Percentiles rank a stretch among this genome's conserved stretches.
These are phyloP conservation scores for Malbranchea zuffiana DNA, from an alignment of 2,329 filamentous ascomycete genomes.

Conservation along the genomic window DNA sequence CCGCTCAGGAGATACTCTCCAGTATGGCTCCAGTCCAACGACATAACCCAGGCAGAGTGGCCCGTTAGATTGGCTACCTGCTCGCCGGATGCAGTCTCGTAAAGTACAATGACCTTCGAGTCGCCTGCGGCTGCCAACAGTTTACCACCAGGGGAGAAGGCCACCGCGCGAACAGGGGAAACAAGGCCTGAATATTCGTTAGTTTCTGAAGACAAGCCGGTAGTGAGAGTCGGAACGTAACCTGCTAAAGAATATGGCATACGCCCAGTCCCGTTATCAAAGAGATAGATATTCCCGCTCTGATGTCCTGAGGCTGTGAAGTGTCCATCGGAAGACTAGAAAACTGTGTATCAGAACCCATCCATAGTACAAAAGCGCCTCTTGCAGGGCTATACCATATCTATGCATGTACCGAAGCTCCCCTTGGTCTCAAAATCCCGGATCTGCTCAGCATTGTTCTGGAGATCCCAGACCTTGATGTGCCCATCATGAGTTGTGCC, in stretches of 20 bases:
- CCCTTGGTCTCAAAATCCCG: conserved; percentile 84
- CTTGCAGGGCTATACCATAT: conserved; percentile 45
- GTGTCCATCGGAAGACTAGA: conserved; percentile 58
- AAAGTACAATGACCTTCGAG: conserved; percentile 75
- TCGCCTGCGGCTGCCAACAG: conserved; percentile 85
- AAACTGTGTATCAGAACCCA: conserved; percentile 2
- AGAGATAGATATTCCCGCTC: conserved; percentile 84
- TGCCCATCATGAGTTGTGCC: conserved; percentile 77
- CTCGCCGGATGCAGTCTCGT: conserved; percentile 85
- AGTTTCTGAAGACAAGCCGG: too few species aligned
- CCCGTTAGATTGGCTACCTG: conserved; percentile 76
- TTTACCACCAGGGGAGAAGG: conserved; percentile 77
- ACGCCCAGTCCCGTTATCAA: conserved; percentile 80
- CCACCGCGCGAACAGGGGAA: conserved; percentile 72
- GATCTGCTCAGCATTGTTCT: conserved; percentile 50
- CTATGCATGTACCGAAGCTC: conserved; percentile 81
- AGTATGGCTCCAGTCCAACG: conserved; percentile 83
- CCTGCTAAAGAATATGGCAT: conserved; percentile 76
- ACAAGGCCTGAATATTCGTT: conserved; percentile 54
- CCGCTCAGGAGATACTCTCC: conserved; percentile 86
- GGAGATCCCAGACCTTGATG: conserved; percentile 76
- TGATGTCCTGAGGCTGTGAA: conserved; percentile 89
- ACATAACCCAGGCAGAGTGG: conserved; percentile 78
- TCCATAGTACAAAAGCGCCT: background rate
- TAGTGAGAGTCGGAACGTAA: too few species aligned